Base-by-base conservation (phyloP, 441 rosid genomes). In the Euphorbia schlechtendalii region DNA sequence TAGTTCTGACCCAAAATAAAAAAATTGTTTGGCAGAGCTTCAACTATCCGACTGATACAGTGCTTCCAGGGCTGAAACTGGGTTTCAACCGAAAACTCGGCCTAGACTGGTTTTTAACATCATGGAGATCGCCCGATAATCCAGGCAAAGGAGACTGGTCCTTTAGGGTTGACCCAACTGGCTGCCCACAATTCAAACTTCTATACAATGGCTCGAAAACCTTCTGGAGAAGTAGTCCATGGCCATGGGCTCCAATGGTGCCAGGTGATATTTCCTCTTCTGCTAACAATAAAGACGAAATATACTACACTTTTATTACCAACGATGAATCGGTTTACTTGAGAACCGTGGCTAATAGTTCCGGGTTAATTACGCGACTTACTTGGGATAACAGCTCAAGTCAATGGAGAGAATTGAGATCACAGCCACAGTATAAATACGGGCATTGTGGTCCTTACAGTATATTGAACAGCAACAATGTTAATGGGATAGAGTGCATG, bases 1-100 rank as follows among this genome's bases (percentile, higher is more conserved):
- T 76, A 0, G 68, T 76, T 63, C 10, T 76, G 62, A n/a, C 40
- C 24, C 45, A 20, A 63, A 22, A 25, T 21, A 38, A 55, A 24
- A 25, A 3, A 24, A 52, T 69, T 6, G 5, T 69, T 20, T 79
- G 78, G 78, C 71, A 76, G 46, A 79, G 80, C 61, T 79, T 79
- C 28, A 73, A 76, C 24, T 52, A 76, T 38, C 78, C 72, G 0
- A 61, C 76, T 0, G 62, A 74, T 59, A 63, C 71, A 0, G 0
- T 49, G 2, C 49, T 76, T 10, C 60, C 75, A 0, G 61, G 61
- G 5, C 68, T 69, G 76, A 70, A 66, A 46, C 21, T 65, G 9
- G 78, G 83, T 13, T 7, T 59, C 20, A 46, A 74, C 38, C 3
- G 17, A 7, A 61, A 22, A 24, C 65, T 68, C 0, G 76, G 83